phyloP scores from a whole-genome alignment of 306 rosid genomes.

The Notholithocarpus densiflorus region DNA sequence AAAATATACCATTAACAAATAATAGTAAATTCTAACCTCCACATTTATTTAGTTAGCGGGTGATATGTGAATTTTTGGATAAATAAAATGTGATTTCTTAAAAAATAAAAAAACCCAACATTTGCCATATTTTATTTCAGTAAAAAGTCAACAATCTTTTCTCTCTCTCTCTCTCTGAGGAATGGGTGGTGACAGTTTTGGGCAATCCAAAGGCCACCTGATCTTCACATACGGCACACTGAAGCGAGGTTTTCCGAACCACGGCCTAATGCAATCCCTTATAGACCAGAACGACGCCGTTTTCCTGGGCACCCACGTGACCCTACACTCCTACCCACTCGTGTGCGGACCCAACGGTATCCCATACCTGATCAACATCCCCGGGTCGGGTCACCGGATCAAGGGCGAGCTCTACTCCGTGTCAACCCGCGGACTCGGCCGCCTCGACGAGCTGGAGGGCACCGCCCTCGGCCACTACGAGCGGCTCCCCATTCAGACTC shows the following conservation, averaged over 20 bases:
- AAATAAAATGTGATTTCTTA: too few species aligned
- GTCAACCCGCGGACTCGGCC: conserved; percentile 36
- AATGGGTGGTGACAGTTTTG: background rate
- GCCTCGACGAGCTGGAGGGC: conserved; percentile 58
- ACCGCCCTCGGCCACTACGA: conserved; percentile 44
- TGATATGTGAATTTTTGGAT: too few species aligned
- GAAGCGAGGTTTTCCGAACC: conserved; percentile 58
- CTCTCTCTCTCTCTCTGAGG: too few species aligned
- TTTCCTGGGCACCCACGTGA: conserved; percentile 25
- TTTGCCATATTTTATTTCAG: too few species aligned
- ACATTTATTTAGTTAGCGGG: too few species aligned
- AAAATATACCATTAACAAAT: too few species aligned
- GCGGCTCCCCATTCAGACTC: conserved; percentile 37
- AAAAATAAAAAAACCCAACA: too few species aligned
- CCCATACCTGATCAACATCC: conserved; percentile 59
- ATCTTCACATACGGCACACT: conserved; percentile 68
- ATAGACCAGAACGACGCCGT: conserved; percentile 49
- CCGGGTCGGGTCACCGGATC: conserved; percentile 45
- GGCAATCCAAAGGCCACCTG: conserved; percentile 10
- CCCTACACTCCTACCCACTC: conserved; percentile 38
- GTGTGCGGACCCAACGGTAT: conserved; percentile 64
- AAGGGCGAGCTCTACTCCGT: conserved; percentile 64
- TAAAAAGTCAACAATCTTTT: too few species aligned
- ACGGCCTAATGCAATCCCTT: conserved; percentile 34
- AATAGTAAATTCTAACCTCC: fast-evolving